Base-by-base conservation (phyloP, 225 moss, liverwort and hornwort species). In the Pseudisothecium myosuroides region DNA sequence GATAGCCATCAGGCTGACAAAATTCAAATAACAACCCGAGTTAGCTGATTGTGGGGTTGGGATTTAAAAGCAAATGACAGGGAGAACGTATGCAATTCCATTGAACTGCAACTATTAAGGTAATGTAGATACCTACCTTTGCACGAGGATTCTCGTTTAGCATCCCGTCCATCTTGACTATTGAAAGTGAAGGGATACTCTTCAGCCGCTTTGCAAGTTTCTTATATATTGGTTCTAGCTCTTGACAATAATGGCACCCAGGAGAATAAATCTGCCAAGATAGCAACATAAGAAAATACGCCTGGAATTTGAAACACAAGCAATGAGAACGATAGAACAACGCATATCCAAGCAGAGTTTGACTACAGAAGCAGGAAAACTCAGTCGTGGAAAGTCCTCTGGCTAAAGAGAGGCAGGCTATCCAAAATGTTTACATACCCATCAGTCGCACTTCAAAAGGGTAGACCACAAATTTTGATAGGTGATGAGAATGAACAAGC, bases 151-250 rank as follows among this genome's bases (percentile, higher is more conserved):
- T 97, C 88, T 98, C 98, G 75, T 98, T 98, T 41, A 90, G 80
- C 39, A 95, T 90, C 63, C 92, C 97, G 77, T 98, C 96, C 97
- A 98, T 96, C 90, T 97, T 95, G 32, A 96, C 96, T 87, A 98
- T 95, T 69, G 96, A 96, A 83, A 97, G 87, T 28, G 98, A 96
- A 47, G 93, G 93, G 55, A 98, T 94, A 69, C 89, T 89, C 91
- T 63, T 92, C 76, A 98, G 85, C 50, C 96, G 94, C 91, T 94
- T 95, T 45, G 94, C 98, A 65, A 98, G 88, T 87, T 95, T 98
- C 81, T 94, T 92, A 93, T 96, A 98, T 62, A 92, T 95, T 45
- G 98, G 95, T 85, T 97, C 97, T 90, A 98, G 86, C 37, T 94
- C 90, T 68, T 96, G 92, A 89, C 98, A 98, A 88, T 98, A 95